Evolutionary conservation across 257 asterid genomes (phyloP).

Genomic region (Fraxinus americana): DNA sequence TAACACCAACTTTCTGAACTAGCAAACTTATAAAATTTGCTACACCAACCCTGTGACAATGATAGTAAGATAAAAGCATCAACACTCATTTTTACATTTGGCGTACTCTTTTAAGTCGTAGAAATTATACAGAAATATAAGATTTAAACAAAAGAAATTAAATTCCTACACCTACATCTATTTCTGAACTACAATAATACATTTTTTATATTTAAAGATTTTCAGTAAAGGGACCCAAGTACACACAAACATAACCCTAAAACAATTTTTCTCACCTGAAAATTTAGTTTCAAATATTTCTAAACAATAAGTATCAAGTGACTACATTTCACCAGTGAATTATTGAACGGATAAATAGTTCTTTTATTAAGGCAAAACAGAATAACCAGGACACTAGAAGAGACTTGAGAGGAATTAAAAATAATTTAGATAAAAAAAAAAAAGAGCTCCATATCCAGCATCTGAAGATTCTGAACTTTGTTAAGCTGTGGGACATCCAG

Average conservation of each 20-base stretch:
- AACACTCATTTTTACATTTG: background rate
- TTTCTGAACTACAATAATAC: background rate
- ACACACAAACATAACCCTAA: background rate
- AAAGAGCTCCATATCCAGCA: background rate
- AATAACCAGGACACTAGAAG: background rate
- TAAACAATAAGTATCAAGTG: background rate
- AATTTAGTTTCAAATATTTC: constrained; percentile 1
- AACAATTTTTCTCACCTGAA: background rate
- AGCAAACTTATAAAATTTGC: constrained; percentile 77
- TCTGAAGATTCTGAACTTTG: background rate
- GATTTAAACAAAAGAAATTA: background rate
- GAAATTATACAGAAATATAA: background rate
- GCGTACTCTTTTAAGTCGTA: background rate
- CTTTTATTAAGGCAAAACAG: background rate
- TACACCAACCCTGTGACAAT: constrained; percentile 80
- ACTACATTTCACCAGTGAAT: constrained; percentile 1
- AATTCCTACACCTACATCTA: background rate
- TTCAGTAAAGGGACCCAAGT: background rate
- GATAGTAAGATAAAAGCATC: constrained; percentile 22
- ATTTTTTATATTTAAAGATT: background rate
- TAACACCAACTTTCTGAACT: constrained; percentile 82
- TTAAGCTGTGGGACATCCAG: background rate
- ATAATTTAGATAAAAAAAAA: background rate
- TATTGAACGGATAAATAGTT: background rate
- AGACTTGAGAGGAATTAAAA: background rate